A percentile compares a stretch with the other conserved stretches of the same genome.
Evolutionary conservation across 1,139 yeast species (phyloP).

Genomic region (Zygosaccharomyces sapae): DNA sequence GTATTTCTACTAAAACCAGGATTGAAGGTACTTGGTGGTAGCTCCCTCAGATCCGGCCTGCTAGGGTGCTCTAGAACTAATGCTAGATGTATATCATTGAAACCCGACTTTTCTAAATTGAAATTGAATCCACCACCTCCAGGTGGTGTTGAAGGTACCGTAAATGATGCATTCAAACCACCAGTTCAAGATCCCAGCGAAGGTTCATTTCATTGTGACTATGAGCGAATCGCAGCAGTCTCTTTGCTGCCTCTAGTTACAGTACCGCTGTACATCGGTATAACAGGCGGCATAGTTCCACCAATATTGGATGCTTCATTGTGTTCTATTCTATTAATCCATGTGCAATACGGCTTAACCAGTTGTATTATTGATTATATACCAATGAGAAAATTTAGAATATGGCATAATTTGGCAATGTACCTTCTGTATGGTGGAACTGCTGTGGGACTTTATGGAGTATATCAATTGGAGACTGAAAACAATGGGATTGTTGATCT

Average conservation of each 20-base stretch:
- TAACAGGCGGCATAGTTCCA: conserved; percentile 41
- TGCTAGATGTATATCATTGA: conserved; percentile 32
- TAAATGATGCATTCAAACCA: conserved; percentile 71
- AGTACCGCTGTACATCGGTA: conserved; percentile 65
- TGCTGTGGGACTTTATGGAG: conserved; percentile 68
- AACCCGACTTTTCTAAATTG: conserved; percentile 46
- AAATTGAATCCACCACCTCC: conserved; percentile 60
- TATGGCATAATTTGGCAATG: conserved; percentile 61
- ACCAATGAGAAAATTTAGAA: conserved; percentile 77
- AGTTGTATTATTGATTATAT: conserved; percentile 87
- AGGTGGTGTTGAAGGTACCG: conserved; percentile 65
- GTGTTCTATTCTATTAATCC: conserved; percentile 60
- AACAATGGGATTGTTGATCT: conserved; percentile 57
- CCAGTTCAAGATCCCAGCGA: conserved; percentile 61
- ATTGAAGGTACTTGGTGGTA: neutral
- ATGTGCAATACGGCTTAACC: conserved; percentile 76
- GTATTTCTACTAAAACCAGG: neutral
- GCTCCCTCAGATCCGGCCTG: neutral
- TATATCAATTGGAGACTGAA: conserved; percentile 72
- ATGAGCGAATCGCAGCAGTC: conserved; percentile 65
- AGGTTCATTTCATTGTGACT: conserved; percentile 88
- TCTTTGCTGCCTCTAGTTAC: conserved; percentile 71
- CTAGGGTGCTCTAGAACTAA: neutral
- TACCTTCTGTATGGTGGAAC: conserved; percentile 67
- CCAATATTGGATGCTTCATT: conserved; percentile 72